phyloP scores from a whole-genome alignment of 257 asterid species.

The Thymus quinquecostatus region DNA sequence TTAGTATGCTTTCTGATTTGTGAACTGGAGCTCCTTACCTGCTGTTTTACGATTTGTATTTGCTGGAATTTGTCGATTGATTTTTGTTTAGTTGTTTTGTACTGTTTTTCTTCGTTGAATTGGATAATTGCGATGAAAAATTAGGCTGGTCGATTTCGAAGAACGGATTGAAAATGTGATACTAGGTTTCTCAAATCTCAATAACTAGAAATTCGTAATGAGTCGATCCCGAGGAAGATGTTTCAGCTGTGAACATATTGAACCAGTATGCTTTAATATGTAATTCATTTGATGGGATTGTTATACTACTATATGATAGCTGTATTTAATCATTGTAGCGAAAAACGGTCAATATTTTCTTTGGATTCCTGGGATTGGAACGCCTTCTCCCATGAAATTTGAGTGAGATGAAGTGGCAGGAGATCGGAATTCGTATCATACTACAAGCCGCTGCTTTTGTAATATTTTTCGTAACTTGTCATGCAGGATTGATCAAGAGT shows the following conservation, averaged over 20 bases:
- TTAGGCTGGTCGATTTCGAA: not conserved
- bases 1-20: not conserved
- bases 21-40: not conserved
- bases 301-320: not conserved
- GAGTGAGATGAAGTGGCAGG: not conserved
- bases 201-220: not conserved
- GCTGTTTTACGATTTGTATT: not conserved
- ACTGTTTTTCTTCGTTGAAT: not conserved
- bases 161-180: not conserved
- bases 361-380: not conserved
- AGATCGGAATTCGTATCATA: not conserved
- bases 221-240: not conserved
- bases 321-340: not conserved
- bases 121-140: not conserved
- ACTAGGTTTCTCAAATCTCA: not conserved
- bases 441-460: not conserved
- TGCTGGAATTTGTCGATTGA: not conserved
- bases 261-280: not conserved
- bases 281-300: not conserved
- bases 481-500: conserved; percentile 36
- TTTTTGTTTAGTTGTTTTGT: not conserved
- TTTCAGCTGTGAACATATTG: not conserved
- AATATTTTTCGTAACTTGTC: conserved; percentile 5
- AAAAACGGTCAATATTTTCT: not conserved
- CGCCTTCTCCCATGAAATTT: not conserved